Evolutionary conservation across 2,329 filamentous ascomycete species (phyloP), one percentile per base, ranked within the genome.

Genomic region (Diaporthe vaccinii): DNA sequence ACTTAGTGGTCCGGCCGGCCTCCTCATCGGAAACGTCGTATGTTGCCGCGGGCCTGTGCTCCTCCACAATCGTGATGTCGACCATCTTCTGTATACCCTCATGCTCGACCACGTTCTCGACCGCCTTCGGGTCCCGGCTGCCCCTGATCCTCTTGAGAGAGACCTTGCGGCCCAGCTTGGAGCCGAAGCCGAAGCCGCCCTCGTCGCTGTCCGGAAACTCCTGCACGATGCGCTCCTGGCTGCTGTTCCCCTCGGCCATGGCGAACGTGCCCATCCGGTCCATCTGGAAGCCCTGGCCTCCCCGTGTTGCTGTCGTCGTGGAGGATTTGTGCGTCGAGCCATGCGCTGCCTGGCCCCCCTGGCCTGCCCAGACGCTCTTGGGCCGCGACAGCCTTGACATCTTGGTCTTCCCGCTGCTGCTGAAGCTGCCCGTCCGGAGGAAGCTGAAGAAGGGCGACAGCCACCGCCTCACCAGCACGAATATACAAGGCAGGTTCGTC

Each of bases 401-500:
- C 62, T 68, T 68, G n/a, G 65, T 55, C 65, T 55, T 73, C 22
- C 46, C 49, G 59, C 41, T 67, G 58, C 39, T 73, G 71, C 58
- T 39, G 72, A 65, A 39, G 46, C 41, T 58, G 51, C 72, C 49
- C 17, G 49, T 59, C 31, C 53, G 36, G 51, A 69, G 25, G 39
- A 44, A 44, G 34, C 49, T 34, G 61, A 59, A 46, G 41, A 46
- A 36, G 17, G 61, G 61, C 20, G 55, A 36, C 39, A 74, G 62
- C 75, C 72, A 76, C 7, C 68, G 57, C 14, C 74, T 51, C 58
- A 59, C 74, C n/a, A 75, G 69, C 58, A 71, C 67, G 80, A 87
- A 87, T 72, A 88, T 81, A 81, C 87, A 84, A 5, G 84, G 85
- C 2, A 86, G 79, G 78, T 87, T 87, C 10, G 85, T 86, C 0